Percentiles rank a stretch among this genome's conserved stretches.
Conservation (phyloP, 495 filamentous ascomycete genomes). For the Xylaria longipes region DNA sequence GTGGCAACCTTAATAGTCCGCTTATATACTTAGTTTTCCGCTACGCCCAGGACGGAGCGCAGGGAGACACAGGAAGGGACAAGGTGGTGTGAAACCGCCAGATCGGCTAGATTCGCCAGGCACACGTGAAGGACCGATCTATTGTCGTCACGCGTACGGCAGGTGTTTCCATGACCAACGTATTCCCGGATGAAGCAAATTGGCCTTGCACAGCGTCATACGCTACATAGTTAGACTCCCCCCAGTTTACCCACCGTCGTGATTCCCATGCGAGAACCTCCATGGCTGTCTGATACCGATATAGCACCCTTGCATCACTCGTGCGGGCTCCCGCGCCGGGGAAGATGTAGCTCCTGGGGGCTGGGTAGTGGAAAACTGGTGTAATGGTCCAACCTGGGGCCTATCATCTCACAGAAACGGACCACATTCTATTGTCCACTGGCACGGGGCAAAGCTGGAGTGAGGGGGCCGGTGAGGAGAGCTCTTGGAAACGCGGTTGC, state of each 20-base stretch:
- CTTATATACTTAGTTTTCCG: conserved; percentile 26
- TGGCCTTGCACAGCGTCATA: conserved; percentile 16
- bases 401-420: not conserved
- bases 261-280: not conserved
- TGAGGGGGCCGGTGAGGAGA: conserved; percentile 15
- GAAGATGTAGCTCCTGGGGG: not conserved
- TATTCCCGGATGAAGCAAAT: not conserved
- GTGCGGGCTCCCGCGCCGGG: not conserved
- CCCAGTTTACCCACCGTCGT: conserved; percentile 12
- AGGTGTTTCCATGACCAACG: conserved; percentile 8
- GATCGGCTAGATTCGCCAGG: not conserved
- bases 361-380: not conserved
- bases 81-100: not conserved
- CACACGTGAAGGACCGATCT: not conserved
- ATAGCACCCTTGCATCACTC: not conserved
- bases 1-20: not conserved
- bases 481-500: not conserved
- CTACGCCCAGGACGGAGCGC: not conserved
- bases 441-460: not conserved
- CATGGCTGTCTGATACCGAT: not conserved
- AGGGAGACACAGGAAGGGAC: not conserved
- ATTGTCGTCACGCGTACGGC: conserved; percentile 20
- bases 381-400: conserved; percentile 1
- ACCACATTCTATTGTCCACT: conserved; percentile 1
- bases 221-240: conserved; percentile 8